Conservation (phyloP, 2,329 filamentous ascomycete species). For the Beauveria sp. region DNA sequence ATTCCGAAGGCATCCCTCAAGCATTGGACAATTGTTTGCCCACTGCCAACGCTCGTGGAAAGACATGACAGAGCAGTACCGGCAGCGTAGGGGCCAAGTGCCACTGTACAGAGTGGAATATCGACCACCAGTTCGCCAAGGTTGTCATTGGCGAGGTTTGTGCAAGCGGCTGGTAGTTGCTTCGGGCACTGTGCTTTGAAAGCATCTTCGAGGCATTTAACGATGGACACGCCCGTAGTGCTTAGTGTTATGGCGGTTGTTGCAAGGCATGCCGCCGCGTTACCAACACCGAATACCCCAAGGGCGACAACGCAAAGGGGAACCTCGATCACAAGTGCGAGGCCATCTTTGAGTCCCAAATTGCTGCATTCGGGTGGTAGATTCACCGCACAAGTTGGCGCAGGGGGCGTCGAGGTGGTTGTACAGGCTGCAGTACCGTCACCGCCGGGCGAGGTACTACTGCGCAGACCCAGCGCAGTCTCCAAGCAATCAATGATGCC, state of each 20-base stretch:
- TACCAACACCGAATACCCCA: not conserved
- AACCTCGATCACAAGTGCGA: not conserved
- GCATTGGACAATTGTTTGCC: conserved; percentile 1
- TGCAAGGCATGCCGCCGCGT: conserved; percentile 1
- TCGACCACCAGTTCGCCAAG: not conserved
- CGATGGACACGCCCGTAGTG: not conserved
- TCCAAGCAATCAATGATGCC: not conserved
- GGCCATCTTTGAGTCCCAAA: not conserved
- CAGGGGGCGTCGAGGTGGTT: not conserved
- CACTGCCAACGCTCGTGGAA: not conserved
- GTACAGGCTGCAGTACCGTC: not conserved
- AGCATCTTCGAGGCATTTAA: not conserved
- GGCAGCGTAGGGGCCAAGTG: not conserved
- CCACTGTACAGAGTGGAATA: not conserved
- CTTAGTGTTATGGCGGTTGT: not conserved
- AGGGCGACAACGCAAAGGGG: not conserved
- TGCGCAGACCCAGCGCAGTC: not conserved
- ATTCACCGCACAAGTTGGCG: not conserved
- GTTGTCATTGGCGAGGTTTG: not conserved
- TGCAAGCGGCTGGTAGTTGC: not conserved
- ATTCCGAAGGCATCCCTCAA: not conserved
- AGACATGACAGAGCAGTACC: conserved; percentile 1
- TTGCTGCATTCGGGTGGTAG: not conserved
- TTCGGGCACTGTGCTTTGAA: not conserved
- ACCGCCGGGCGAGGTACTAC: not conserved